A percentile compares a stretch with the other conserved stretches of the same genome.
Conservation (phyloP, 2,329 filamentous ascomycete genomes). For the Monilinia aucupariae region DNA sequence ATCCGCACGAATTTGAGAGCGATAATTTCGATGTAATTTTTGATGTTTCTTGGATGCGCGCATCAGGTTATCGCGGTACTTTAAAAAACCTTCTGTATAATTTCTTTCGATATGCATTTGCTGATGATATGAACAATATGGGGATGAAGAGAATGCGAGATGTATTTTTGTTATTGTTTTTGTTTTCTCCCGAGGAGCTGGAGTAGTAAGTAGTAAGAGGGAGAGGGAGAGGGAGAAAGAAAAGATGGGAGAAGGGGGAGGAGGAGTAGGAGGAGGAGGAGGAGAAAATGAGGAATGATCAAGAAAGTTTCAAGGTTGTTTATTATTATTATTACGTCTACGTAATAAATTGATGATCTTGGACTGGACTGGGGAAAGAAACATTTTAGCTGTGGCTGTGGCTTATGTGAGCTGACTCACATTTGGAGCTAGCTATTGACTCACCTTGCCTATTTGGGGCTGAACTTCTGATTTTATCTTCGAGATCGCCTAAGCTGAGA, state of each 20-base stretch:
- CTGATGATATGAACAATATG: slow-evolving; percentile 15
- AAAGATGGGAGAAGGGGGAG: too few species aligned
- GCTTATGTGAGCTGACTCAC: background rate
- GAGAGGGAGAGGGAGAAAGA: too few species aligned
- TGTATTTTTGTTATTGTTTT: background rate
- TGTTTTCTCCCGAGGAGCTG: background rate
- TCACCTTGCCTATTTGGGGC: background rate
- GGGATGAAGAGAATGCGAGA: too few species aligned
- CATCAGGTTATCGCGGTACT: slow-evolving; percentile 30
- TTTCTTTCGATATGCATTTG: slow-evolving; percentile 36
- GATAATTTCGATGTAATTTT: slow-evolving; percentile 35
- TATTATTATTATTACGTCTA: background rate
- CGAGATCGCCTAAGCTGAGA: background rate
- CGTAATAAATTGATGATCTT: background rate
- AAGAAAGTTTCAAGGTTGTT: slow-evolving; percentile 8
- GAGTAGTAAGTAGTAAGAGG: background rate
- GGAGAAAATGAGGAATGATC: background rate
- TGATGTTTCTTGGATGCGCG: slow-evolving; percentile 31
- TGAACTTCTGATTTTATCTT: background rate
- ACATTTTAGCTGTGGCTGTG: background rate
- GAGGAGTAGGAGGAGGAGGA: too few species aligned
- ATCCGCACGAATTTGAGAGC: slow-evolving; percentile 35
- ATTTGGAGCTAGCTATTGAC: background rate
- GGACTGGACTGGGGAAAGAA: background rate
- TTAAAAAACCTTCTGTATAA: slow-evolving; percentile 22